These are phyloP conservation scores for Fusarium protoensiforme DNA, from an alignment of 2,329 filamentous ascomycete genomes.

Conservation along the genomic window DNA sequence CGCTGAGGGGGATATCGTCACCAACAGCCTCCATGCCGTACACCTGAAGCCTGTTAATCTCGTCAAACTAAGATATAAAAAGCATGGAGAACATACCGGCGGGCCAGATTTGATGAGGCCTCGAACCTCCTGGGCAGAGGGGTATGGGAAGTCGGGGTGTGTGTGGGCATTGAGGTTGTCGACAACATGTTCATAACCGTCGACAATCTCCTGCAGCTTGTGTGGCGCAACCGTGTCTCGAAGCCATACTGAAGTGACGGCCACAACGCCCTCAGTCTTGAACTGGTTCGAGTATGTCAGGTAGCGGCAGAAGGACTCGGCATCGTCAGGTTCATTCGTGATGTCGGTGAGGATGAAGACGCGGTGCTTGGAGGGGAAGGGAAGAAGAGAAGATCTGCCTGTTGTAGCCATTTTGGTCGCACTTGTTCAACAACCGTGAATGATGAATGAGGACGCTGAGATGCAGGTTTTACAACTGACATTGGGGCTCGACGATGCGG, in stretches of 20 bases:
- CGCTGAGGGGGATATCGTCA: slow-evolving; percentile 36
- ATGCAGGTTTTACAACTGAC: not conserved
- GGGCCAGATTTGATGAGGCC: slow-evolving; percentile 49
- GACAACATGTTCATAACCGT: slow-evolving; percentile 55
- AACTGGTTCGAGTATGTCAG: slow-evolving; percentile 59
- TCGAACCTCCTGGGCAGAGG: slow-evolving; percentile 48
- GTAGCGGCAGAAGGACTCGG: slow-evolving; percentile 56
- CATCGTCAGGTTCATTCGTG: slow-evolving; percentile 59
- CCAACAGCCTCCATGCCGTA: slow-evolving; percentile 38
- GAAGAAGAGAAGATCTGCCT: slow-evolving; percentile 1
- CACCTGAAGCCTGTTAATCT: slow-evolving; percentile 17
- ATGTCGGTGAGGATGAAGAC: slow-evolving; percentile 59
- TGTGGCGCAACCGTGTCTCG: slow-evolving; percentile 51
- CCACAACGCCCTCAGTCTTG: slow-evolving; percentile 55
- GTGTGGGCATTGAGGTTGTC: slow-evolving; percentile 60
- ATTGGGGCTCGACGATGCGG: not conserved
- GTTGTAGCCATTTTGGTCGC: not conserved
- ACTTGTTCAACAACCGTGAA: not conserved
- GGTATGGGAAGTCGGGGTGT: slow-evolving; percentile 55
- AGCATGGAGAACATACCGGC: slow-evolving; percentile 6
- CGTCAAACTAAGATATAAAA: no score
- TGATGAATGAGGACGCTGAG: not conserved
- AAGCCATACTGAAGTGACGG: slow-evolving; percentile 58
- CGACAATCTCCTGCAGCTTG: slow-evolving; percentile 49
- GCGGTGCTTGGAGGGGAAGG: slow-evolving; percentile 43